These are phyloP conservation scores for Scleromitrula shiraiana DNA, from an alignment of 2,329 filamentous ascomycete genomes.

Conservation along the genomic window DNA sequence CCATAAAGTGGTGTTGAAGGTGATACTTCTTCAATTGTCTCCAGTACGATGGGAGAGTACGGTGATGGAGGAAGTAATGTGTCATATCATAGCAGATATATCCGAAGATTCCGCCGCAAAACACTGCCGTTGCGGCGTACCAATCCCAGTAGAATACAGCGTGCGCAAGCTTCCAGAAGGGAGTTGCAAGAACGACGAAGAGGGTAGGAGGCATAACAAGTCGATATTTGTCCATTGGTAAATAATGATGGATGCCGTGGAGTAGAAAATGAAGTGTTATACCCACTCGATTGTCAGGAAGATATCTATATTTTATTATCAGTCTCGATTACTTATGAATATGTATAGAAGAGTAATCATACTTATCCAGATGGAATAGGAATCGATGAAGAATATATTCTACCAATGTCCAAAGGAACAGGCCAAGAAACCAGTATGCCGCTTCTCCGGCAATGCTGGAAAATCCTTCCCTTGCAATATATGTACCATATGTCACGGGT, in stretches of 20 bases:
- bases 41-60: slow-evolving; percentile 84
- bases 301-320: slow-evolving; percentile 47
- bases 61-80: slow-evolving; percentile 97
- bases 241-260: slow-evolving; percentile 94
- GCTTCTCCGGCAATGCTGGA: slow-evolving; percentile 39
- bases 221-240: slow-evolving; percentile 97
- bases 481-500: slow-evolving; percentile 64
- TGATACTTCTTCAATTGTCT: slow-evolving; percentile 95
- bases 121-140: slow-evolving; percentile 71
- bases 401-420: slow-evolving; percentile 79
- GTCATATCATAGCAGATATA: slow-evolving; percentile 97
- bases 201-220: slow-evolving; percentile 94
- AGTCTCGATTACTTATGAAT: slow-evolving; percentile 15
- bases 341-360: slow-evolving; percentile 34
- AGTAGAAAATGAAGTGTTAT: slow-evolving; percentile 87
- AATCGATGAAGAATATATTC: slow-evolving; percentile 87
- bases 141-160: slow-evolving; percentile 75
- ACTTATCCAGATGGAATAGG: slow-evolving; percentile 90
- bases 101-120: slow-evolving; percentile 85
- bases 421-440: slow-evolving; percentile 60
- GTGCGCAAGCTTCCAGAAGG: slow-evolving; percentile 91
- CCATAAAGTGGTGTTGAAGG: slow-evolving; percentile 92
- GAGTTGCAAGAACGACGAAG: slow-evolving; percentile 73
- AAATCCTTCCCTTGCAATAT: slow-evolving; percentile 55
- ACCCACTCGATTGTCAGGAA: slow-evolving; percentile 85